A percentile compares a stretch with the other conserved stretches of the same genome.
phyloP scores from a whole-genome alignment of 1,284 basidiomycete genomes.

The Trichosporon sp. region DNA sequence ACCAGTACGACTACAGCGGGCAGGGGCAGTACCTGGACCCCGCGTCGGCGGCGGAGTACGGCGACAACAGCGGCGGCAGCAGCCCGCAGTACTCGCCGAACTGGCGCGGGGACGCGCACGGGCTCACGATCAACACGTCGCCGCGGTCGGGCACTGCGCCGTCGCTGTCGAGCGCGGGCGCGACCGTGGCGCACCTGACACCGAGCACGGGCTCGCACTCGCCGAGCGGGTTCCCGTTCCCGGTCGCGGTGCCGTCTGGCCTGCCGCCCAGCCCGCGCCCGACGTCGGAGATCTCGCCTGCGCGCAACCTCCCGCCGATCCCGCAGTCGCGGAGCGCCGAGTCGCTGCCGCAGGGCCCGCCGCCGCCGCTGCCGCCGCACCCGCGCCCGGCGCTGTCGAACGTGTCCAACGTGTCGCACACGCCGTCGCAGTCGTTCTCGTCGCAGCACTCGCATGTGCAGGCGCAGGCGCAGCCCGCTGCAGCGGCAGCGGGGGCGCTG shows the following conservation, averaged over 20 bases:
- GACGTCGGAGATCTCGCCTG: neutral
- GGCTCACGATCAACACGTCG: neutral
- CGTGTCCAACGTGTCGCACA: slow-evolving; percentile 5
- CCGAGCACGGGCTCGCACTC: neutral
- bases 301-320: neutral
- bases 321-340: neutral
- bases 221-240: slow-evolving; percentile 1
- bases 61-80: neutral
- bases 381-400: no score
- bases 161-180: neutral
- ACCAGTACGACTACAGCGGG: neutral
- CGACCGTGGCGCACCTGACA: neutral
- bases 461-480: neutral
- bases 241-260: neutral
- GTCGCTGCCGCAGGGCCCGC: neutral
- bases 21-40: neutral
- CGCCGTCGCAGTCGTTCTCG: neutral
- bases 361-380: slow-evolving; percentile 12
- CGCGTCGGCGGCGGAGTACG: neutral
- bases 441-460: neutral
- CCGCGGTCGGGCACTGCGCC: neutral
- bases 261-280: neutral
- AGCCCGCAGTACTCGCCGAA: neutral
- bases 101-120: slow-evolving; percentile 1
- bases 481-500: slow-evolving; percentile 14